Percentiles rank a stretch among this genome's conserved stretches.
phyloP scores from a whole-genome alignment of 352 stramenopile species.

The Phytophthora gonapodyides region DNA sequence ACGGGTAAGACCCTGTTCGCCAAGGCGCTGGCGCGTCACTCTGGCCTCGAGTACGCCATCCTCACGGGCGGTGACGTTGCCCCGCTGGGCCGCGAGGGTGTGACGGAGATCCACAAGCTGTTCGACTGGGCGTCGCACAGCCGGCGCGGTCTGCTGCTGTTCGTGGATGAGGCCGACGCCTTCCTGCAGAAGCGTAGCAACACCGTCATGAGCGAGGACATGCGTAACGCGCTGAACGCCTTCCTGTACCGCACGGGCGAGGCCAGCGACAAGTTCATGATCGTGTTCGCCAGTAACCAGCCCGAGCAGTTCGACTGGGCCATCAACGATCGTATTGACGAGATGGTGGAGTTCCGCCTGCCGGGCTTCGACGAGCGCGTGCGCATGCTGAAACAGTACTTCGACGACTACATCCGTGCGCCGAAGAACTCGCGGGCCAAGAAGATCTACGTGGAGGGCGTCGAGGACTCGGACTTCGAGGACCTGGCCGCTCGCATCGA shows the following conservation, averaged over 20 bases:
- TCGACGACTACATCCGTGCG: constrained; percentile 96
- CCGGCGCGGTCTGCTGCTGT: constrained; percentile 95
- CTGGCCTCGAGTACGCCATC: constrained; percentile 98
- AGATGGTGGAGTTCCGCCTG: constrained; percentile 98
- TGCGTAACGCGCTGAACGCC: constrained; percentile 99
- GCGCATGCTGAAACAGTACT: constrained; percentile 98
- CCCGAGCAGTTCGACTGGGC: constrained; percentile 99
- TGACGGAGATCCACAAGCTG: constrained; percentile 99
- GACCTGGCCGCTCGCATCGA: constrained; percentile 93
- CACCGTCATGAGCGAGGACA: constrained; percentile 95
- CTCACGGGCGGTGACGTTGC: constrained; percentile 98
- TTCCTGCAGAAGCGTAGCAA: constrained; percentile 98
- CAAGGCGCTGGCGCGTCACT: constrained; percentile 95
- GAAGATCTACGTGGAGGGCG: constrained; percentile 91
- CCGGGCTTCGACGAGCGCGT: constrained; percentile 94
- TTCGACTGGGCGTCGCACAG: constrained; percentile 99
- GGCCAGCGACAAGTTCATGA: constrained; percentile 99
- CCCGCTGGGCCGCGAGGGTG: constrained; percentile 96
- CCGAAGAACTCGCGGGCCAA: constrained; percentile 89
- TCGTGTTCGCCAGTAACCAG: constrained; percentile 99
- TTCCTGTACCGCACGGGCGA: constrained; percentile 99
- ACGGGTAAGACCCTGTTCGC: constrained; percentile 99
- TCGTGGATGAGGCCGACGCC: constrained; percentile 99
- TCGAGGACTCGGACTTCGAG: constrained; percentile 94
- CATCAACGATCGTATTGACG: constrained; percentile 99